Conservation (phyloP, 2,329 filamentous ascomycete species). For the Penicillium sp. region DNA sequence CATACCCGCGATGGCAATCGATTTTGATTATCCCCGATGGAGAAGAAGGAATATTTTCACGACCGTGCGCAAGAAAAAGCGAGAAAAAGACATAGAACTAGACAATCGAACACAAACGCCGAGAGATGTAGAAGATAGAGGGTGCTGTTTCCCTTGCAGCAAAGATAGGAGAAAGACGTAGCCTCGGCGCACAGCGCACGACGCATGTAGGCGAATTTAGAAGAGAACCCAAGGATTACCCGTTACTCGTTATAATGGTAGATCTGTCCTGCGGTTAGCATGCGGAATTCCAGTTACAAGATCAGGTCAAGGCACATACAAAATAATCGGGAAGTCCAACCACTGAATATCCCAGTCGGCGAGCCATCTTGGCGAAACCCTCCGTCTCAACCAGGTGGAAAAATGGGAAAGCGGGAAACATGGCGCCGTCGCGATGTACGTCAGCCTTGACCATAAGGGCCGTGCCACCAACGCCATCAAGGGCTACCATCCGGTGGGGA, state of each 20-base stretch:
- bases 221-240: constrained; percentile 27
- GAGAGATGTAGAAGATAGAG: constrained; percentile 3
- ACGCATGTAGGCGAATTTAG: constrained; percentile 2
- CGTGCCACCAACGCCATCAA: constrained; percentile 93
- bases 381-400: constrained; percentile 98
- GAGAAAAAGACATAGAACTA: neutral
- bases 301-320: constrained; percentile 54
- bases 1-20: no score
- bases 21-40: no score
- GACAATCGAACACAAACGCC: constrained; percentile 2
- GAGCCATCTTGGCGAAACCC: constrained; percentile 96
- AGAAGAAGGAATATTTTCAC: no score
- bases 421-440: constrained; percentile 93
- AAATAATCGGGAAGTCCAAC: constrained; percentile 96
- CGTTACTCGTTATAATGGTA: constrained; percentile 81
- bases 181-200: constrained; percentile 15
- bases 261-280: constrained; percentile 53
- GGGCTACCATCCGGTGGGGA: constrained; percentile 64
- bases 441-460: constrained; percentile 92
- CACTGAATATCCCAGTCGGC: constrained; percentile 77
- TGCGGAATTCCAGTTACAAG: constrained; percentile 1
- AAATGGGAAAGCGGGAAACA: constrained; percentile 96
- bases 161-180: neutral
- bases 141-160: neutral
- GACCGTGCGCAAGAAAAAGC: neutral